A percentile compares a stretch with the other conserved stretches of the same genome.
phyloP scores from a whole-genome alignment of 1,284 basidiomycete species.

The Clitocybe nebularis region DNA sequence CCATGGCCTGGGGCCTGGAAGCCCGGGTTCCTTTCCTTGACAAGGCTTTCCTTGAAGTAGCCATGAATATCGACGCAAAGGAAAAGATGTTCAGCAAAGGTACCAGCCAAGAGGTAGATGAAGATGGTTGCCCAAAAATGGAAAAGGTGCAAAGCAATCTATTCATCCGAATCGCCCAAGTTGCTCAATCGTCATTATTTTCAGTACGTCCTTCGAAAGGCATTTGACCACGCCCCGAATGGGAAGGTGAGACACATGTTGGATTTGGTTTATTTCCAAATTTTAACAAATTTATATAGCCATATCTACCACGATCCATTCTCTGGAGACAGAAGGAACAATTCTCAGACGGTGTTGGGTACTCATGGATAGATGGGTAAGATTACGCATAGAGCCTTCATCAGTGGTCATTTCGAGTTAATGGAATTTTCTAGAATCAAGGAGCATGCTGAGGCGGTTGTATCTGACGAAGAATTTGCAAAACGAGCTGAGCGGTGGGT shows the following conservation, averaged over 20 bases:
- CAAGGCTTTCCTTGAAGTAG: slow-evolving; percentile 91
- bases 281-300: slow-evolving; percentile 39
- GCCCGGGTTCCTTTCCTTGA: slow-evolving; percentile 99
- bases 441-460: slow-evolving; percentile 71
- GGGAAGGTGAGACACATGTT: slow-evolving; percentile 67
- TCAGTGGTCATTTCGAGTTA: slow-evolving; percentile 1
- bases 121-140: slow-evolving; percentile 86
- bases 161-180: too few species aligned
- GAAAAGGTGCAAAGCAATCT: slow-evolving; percentile 66
- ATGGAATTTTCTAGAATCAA: slow-evolving; percentile 65
- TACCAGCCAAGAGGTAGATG: slow-evolving; percentile 68
- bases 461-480: slow-evolving; percentile 83
- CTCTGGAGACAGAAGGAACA: slow-evolving; percentile 99
- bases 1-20: slow-evolving; percentile 99
- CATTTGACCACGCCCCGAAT: slow-evolving; percentile 87
- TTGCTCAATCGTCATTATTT: slow-evolving; percentile 8
- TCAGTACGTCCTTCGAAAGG: slow-evolving; percentile 95
- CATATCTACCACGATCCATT: slow-evolving; percentile 92
- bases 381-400: slow-evolving; percentile 4
- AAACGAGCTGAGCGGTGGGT: slow-evolving; percentile 78
- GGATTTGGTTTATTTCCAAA: slow-evolving; percentile 1
- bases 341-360: slow-evolving; percentile 98
- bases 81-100: slow-evolving; percentile 94
- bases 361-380: slow-evolving; percentile 98
- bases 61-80: slow-evolving; percentile 88